These are phyloP conservation scores for Sequoiadendron giganteum DNA, from an alignment of 75 land plant species.

Conservation along the genomic window DNA sequence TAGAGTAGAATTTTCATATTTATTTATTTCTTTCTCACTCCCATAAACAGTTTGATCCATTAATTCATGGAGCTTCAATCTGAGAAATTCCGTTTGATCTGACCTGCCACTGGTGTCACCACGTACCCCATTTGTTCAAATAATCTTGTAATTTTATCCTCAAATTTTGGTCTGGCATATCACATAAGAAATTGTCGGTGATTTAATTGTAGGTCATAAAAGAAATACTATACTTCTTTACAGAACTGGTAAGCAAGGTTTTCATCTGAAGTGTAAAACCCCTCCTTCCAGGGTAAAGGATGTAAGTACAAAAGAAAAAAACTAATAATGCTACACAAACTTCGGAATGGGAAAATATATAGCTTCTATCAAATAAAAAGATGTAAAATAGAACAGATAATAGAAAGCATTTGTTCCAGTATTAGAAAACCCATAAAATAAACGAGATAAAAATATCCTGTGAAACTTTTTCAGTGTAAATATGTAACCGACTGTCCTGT, in stretches of 20 bases:
- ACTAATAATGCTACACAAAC: not conserved
- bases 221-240: not conserved
- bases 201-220: not conserved
- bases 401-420: not conserved
- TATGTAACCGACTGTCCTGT: not conserved
- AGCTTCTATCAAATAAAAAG: not conserved
- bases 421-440: not conserved
- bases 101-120: not conserved
- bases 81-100: conserved; percentile 12
- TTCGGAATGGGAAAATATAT: not conserved
- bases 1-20: not conserved
- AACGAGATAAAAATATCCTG: not conserved
- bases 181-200: not conserved
- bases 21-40: not conserved
- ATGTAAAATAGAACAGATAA: not conserved
- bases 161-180: not conserved
- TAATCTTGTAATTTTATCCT: not conserved
- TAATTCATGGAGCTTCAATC: conserved; percentile 13
- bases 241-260: not conserved
- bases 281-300: not conserved
- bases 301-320: not conserved
- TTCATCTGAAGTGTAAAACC: not conserved
- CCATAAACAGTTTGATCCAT: not conserved
- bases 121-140: not conserved
- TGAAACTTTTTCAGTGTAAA: not conserved